Base-by-base conservation (phyloP, 768 basidiomycete species). In the Thelephora aurantiotincta region DNA sequence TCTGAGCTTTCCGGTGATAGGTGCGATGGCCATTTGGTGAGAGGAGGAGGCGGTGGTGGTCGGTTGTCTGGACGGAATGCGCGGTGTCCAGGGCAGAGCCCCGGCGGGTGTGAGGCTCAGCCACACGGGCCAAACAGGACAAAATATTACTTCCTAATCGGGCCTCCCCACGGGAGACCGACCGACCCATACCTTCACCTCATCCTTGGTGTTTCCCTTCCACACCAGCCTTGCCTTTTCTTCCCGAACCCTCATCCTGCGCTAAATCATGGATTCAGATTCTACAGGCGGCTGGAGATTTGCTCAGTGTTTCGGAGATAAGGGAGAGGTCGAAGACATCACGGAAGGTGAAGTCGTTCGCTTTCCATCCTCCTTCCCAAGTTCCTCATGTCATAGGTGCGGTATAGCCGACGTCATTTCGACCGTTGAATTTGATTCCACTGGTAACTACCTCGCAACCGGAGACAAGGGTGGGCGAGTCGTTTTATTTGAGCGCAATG, bases 261-360 rank as follows among this genome's bases (percentile, higher is more conserved):
- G 48, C 49, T 65, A 61, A 63, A 63, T 50, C 60, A 85, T 89
- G 88, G 87, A 90, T 65, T 77, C 80, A 65, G 87, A 89, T 68
- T 79, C 84, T 65, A 74, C 76, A 47, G 75, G 80, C 58, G 84
- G 83, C 58, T 99, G 96, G 96, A 82, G 94, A 58, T 99, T 99
- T 69, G 94, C 96, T 47, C 96, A 99, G 62, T 99, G 96, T 70
- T 99, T 99, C 62, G 96, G 96, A 54, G 96, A 99, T 75, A 99
- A 99, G 77, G 94, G 87, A 57, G 88, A 96, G 65, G 94, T 98
- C 33, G 96, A 97, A 62, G 96, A 99, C 65, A 98, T 99, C 61
- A 99, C 96, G 51, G 96, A 99, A 74, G 96, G 92, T 92, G 53
- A 51, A 23, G 14, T 50, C 47, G 44, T 41, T 42, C 46, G 46